Evolutionary conservation across 1,139 yeast genomes (phyloP).

Genomic region (Hemisphaericaspora xylofermentans): DNA sequence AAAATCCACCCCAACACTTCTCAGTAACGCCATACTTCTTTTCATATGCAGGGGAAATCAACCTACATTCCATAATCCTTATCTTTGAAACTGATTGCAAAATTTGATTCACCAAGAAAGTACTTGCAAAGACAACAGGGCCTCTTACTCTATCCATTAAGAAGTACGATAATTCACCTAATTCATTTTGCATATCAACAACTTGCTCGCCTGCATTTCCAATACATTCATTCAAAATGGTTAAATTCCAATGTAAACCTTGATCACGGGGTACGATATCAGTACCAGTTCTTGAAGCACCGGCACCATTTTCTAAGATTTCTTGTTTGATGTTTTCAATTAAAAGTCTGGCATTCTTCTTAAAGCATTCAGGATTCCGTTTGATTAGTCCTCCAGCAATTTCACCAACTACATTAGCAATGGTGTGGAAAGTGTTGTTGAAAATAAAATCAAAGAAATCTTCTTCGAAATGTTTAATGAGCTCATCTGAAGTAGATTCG

Average conservation of each 20-base stretch:
- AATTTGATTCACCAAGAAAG: slow-evolving; percentile 60
- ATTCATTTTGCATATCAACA: slow-evolving; percentile 43
- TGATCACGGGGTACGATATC: slow-evolving; percentile 78
- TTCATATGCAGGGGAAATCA: slow-evolving; percentile 45
- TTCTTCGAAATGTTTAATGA: slow-evolving; percentile 53
- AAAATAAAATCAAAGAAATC: slow-evolving; percentile 56
- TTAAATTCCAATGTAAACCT: slow-evolving; percentile 69
- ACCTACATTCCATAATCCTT: slow-evolving; percentile 53
- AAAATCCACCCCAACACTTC: slow-evolving; percentile 73
- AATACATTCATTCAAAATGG: slow-evolving; percentile 68
- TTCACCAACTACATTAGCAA: slow-evolving; percentile 68
- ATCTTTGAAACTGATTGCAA: slow-evolving; percentile 64
- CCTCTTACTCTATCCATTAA: slow-evolving; percentile 65
- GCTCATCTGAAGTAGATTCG: slow-evolving; percentile 68
- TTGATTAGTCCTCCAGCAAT: slow-evolving; percentile 69
- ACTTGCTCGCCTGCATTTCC: slow-evolving; percentile 64
- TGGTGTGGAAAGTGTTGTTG: slow-evolving; percentile 60
- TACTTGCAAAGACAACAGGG: slow-evolving; percentile 52
- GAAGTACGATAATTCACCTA: slow-evolving; percentile 50
- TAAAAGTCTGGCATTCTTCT: slow-evolving; percentile 44
- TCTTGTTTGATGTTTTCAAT: slow-evolving; percentile 62
- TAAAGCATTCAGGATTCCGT: slow-evolving; percentile 54
- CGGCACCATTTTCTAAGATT: slow-evolving; percentile 82
- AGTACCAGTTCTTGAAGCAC: slow-evolving; percentile 65
- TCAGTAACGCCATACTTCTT: slow-evolving; percentile 38